Evolutionary conservation across 1,284 basidiomycete species (phyloP).

Genomic region (Trichosporon ovoides): DNA sequence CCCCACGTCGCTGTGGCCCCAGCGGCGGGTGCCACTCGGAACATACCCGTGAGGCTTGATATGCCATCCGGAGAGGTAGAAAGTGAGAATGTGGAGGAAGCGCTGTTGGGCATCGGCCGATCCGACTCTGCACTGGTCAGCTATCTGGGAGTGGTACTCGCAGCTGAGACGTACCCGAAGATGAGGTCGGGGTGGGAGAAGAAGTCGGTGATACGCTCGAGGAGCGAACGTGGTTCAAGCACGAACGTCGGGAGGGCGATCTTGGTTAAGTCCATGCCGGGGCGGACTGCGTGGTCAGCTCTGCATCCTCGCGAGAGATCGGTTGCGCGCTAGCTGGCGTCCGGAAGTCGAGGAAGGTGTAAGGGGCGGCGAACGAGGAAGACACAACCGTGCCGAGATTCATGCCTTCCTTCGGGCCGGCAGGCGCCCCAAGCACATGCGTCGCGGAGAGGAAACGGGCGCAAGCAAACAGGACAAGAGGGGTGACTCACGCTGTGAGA

Average conservation of each 20-base stretch:
- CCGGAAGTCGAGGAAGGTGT: no score
- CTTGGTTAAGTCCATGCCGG: constrained; percentile 90
- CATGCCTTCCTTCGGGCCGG: no score
- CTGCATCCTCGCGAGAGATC: not conserved
- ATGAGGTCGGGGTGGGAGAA: constrained; percentile 98
- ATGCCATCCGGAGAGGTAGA: constrained; percentile 99
- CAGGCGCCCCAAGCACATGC: no score
- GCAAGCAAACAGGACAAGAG: not conserved
- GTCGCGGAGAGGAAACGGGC: not conserved
- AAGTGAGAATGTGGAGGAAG: constrained; percentile 84
- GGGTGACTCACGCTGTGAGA: constrained; percentile 45
- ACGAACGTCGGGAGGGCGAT: constrained; percentile 96
- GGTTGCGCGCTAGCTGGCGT: no score
- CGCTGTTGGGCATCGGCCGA: constrained; percentile 70
- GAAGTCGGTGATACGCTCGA: constrained; percentile 97
- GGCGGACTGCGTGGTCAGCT: constrained; percentile 58
- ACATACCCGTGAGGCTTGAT: constrained; percentile 87
- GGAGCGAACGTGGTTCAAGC: constrained; percentile 79
- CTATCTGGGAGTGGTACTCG: not conserved
- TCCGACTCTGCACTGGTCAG: constrained; percentile 29
- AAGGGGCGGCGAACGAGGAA: no score
- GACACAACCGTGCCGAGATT: no score
- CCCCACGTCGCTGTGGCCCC: not conserved
- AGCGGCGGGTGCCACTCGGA: no score
- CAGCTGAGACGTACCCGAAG: constrained; percentile 53